Evolutionary conservation across 306 rosid species (phyloP), one percentile per base, ranked within the genome.

Genomic region (Castanea crenata): DNA sequence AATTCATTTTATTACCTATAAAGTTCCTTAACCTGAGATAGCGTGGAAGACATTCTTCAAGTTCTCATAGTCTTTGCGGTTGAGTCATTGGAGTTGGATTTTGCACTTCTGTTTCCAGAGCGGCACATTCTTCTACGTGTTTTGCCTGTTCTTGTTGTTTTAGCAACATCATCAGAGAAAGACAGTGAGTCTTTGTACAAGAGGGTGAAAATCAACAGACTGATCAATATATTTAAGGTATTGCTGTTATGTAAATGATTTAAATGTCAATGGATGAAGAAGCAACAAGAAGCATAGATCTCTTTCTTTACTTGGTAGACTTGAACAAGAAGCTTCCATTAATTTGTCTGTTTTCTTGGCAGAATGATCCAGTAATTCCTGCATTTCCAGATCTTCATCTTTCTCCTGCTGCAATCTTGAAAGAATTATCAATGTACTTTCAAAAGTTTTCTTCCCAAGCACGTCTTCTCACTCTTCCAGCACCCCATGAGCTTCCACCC

Each of bases 321-420:
- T 74, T 20, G 8, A 55, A 27, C 34, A 25, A 74, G 56, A 19
- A 23, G 38, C 59, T 77, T 57, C 11, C 69, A 31, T 73, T 65
- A 59, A 31, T 61, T 61, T 75, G 5, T 11, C 73, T 18, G 78
- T 77, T 77, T 61, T 29, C 70, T 74, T 76, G 63, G 74, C 96
- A 95, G 99, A 95, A 91, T 19, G 99, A 95, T 85, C 97, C 93
- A 18, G 94, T 92, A 78, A 89, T 95, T 85, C 99, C 99, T 76
- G 98, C 98, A 76, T 95, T 95, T 95, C 98, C 99, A 78, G 99
- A 95, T 88, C 90, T 95, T 86, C 99, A 95, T 91, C 93, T 95
- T 75, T 92, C 98, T 76, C 97, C 99, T 57, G 97, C 96, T 83
- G 97, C 97, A 74, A 95, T 95, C 80, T 77, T 95, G 94, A 95